These are phyloP conservation scores for Marchantia polymorpha DNA, from an alignment of 225 moss, liverwort and hornwort genomes.

Conservation along the genomic window DNA sequence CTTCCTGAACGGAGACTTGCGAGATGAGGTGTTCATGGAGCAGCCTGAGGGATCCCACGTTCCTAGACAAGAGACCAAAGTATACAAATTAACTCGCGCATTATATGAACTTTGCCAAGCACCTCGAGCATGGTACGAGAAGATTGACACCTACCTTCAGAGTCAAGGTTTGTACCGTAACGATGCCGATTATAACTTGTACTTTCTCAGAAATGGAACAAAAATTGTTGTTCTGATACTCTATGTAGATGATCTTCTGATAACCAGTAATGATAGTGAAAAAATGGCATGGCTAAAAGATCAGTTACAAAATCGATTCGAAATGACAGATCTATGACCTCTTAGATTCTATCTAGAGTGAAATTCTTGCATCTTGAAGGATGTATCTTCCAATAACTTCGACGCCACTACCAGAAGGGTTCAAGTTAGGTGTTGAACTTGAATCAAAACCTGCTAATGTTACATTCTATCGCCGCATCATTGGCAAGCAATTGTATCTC, in stretches of 20 bases:
- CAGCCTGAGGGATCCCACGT: no score
- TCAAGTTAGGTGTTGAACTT: neutral
- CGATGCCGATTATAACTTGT: neutral
- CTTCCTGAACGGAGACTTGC: no score
- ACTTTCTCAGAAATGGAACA: neutral
- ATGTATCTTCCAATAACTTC: no score
- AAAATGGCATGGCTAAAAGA: neutral
- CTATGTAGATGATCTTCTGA: neutral
- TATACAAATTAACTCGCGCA: no score
- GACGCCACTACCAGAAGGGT: neutral
- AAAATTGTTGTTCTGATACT: neutral
- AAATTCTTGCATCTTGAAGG: neutral
- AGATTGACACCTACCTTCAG: neutral
- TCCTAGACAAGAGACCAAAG: no score
- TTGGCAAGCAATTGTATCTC: neutral
- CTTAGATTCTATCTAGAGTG: neutral
- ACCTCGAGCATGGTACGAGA: no score
- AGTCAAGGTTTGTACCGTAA: neutral
- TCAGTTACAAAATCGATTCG: neutral
- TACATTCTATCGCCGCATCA: neutral
- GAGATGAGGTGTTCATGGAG: no score
- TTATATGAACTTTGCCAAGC: no score
- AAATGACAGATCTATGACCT: neutral
- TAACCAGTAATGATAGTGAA: neutral
- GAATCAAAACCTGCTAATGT: neutral